These are phyloP conservation scores for Nakazawaea populi DNA, from an alignment of 805 yeast genomes.

Conservation along the genomic window DNA sequence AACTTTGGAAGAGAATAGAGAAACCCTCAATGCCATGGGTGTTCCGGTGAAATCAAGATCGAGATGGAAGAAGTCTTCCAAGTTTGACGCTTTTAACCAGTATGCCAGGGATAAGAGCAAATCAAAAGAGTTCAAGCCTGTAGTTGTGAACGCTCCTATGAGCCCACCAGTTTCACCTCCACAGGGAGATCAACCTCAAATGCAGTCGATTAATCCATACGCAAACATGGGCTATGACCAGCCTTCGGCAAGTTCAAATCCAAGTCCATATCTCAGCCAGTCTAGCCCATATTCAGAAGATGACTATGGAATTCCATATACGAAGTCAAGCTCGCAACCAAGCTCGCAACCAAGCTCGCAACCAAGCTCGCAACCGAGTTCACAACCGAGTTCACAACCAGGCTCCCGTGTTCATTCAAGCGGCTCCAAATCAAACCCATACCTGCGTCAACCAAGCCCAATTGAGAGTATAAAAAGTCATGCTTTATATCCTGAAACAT, in stretches of 20 bases:
- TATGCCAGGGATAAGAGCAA: constrained; percentile 35
- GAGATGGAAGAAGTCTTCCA: constrained; percentile 28
- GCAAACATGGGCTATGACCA: background rate
- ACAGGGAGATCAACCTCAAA: background rate
- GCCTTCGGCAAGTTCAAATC: background rate
- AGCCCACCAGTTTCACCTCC: background rate
- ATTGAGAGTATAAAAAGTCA: background rate
- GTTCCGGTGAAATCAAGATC: constrained; percentile 27
- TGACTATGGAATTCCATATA: background rate
- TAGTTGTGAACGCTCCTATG: background rate
- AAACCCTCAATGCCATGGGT: constrained; percentile 35
- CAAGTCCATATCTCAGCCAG: background rate
- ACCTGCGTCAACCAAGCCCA: background rate
- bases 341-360: background rate
- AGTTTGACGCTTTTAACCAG: constrained; percentile 41
- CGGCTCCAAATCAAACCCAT: background rate
- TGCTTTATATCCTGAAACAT: background rate
- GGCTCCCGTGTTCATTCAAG: too few relatives aligned
- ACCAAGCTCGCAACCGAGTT: background rate
- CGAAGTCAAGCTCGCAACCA: too few relatives aligned
- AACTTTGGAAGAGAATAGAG: constrained; percentile 32
- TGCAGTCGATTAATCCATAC: background rate
- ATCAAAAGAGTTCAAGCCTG: constrained; percentile 11
- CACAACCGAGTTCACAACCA: background rate
- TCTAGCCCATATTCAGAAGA: background rate